Evolutionary conservation across 1,139 yeast species (phyloP).

Genomic region (Zygoascus meyerae): DNA sequence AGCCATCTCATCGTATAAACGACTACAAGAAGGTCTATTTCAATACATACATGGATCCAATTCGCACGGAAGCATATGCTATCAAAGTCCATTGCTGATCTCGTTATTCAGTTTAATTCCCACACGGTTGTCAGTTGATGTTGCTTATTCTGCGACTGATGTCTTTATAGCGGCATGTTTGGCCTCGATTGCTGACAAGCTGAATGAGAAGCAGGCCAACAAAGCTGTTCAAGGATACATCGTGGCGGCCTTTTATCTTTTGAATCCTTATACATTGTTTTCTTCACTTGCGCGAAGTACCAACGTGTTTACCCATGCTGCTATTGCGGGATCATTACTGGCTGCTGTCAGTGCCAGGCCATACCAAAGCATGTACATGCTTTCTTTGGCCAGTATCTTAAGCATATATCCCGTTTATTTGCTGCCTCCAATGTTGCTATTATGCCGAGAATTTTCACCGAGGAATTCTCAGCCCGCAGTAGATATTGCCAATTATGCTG

Average conservation of each 20-base stretch:
- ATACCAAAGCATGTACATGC: slow-evolving; percentile 44
- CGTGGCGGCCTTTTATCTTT: slow-evolving; percentile 52
- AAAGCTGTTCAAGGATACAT: slow-evolving; percentile 21
- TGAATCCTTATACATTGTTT: slow-evolving; percentile 73
- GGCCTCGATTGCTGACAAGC: slow-evolving; percentile 36
- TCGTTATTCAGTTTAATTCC: slow-evolving; percentile 41
- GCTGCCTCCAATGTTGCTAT: slow-evolving; percentile 22
- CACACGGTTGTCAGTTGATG: slow-evolving; percentile 22
- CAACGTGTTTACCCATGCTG: slow-evolving; percentile 51
- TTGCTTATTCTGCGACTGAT: slow-evolving; percentile 41
- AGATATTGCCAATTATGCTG: slow-evolving; percentile 17
- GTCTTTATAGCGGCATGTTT: slow-evolving; percentile 39
- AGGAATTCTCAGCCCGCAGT: slow-evolving; percentile 4
- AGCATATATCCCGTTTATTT: slow-evolving; percentile 53
- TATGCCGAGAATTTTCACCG: slow-evolving; percentile 8
- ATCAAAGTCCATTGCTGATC: slow-evolving; percentile 71
- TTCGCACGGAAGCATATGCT: slow-evolving; percentile 83
- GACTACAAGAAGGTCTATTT: slow-evolving; percentile 75
- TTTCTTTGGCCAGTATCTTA: slow-evolving; percentile 62
- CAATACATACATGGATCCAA: slow-evolving; percentile 52
- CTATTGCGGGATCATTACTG: slow-evolving; percentile 49
- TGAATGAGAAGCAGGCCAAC: slow-evolving; percentile 9
- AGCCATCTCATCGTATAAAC: slow-evolving; percentile 60
- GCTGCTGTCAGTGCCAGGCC: slow-evolving; percentile 40
- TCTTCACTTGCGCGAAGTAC: slow-evolving; percentile 70